Evolutionary conservation across 2,329 filamentous ascomycete species (phyloP).

Genomic region (Coleophoma eucalyptorum): DNA sequence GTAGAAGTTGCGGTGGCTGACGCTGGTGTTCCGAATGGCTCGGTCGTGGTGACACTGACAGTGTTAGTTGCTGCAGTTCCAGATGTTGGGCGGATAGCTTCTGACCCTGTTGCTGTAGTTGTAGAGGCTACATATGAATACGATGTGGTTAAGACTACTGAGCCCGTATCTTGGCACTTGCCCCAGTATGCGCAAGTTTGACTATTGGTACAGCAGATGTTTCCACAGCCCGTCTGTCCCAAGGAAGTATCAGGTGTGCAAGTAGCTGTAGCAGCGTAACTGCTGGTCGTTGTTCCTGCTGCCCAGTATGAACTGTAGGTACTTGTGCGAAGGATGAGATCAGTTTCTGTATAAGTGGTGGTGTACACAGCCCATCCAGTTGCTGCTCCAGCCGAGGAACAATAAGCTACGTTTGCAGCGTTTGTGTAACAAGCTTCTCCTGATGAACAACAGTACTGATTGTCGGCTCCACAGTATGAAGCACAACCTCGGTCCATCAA

Average conservation of each 20-base stretch:
- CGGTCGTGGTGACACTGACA: conserved; percentile 43
- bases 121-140: conserved; percentile 31
- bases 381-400: conserved; percentile 29
- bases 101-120: conserved; percentile 18
- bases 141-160: conserved; percentile 33
- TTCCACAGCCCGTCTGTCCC: conserved; percentile 60
- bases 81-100: conserved; percentile 48
- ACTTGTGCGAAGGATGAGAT: conserved; percentile 49
- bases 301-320: conserved; percentile 49
- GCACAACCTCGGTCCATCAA: conserved; percentile 34
- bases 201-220: conserved; percentile 65
- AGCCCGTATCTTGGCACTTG: conserved; percentile 52
- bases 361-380: conserved; percentile 35
- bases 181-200: conserved; percentile 61
- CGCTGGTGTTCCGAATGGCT: conserved; percentile 46
- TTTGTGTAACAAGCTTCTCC: conserved; percentile 48
- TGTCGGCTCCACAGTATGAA: conserved; percentile 49
- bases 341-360: conserved; percentile 56
- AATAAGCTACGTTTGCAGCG: conserved; percentile 44
- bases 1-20: conserved; percentile 39
- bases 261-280: conserved; percentile 31
- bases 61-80: conserved; percentile 51
- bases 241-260: conserved; percentile 43
- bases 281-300: conserved; percentile 18
- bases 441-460: conserved; percentile 50